phyloP scores from a whole-genome alignment of 1,284 basidiomycete genomes.

The Golubevia sp. region DNA sequence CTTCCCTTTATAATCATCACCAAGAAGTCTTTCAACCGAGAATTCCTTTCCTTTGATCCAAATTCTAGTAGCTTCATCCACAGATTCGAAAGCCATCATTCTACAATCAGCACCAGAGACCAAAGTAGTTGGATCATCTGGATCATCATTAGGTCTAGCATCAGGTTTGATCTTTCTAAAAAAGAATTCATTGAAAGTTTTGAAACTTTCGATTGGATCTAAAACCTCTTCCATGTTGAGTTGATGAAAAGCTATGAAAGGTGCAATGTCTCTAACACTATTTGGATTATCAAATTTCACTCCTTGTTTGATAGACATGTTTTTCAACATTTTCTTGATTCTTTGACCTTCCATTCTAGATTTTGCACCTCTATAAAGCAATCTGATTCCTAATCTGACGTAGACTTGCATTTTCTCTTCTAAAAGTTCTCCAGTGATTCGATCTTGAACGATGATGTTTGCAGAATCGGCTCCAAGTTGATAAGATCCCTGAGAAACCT shows the following conservation, averaged over 20 bases:
- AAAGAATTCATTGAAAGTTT: constrained; percentile 70
- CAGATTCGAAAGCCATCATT: constrained; percentile 86
- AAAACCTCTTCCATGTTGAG: constrained; percentile 80
- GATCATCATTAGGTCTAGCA: constrained; percentile 77
- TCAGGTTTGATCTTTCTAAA: constrained; percentile 85
- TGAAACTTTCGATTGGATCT: constrained; percentile 81
- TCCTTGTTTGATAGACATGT: constrained; percentile 91
- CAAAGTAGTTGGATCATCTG: constrained; percentile 75
- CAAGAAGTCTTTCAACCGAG: constrained; percentile 76
- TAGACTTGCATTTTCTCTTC: constrained; percentile 96
- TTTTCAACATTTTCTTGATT: constrained; percentile 80
- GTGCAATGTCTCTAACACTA: constrained; percentile 80
- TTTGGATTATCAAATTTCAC: constrained; percentile 85
- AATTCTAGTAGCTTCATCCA: constrained; percentile 79
- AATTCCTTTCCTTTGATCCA: constrained; percentile 99
- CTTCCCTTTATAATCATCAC: constrained; percentile 74
- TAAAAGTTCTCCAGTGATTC: constrained; percentile 81
- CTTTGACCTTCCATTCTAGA: constrained; percentile 86
- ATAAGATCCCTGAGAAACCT: constrained; percentile 78
- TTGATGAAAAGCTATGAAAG: constrained; percentile 88
- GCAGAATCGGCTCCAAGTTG: constrained; percentile 87
- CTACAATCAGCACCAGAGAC: constrained; percentile 92
- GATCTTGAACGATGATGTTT: constrained; percentile 72
- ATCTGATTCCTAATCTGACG: constrained; percentile 85
- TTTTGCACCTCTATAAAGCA: constrained; percentile 89